Evolutionary conservation across 1,284 basidiomycete genomes (phyloP), one percentile per base, ranked within the genome.

Genomic region (Ganoderma sinense): DNA sequence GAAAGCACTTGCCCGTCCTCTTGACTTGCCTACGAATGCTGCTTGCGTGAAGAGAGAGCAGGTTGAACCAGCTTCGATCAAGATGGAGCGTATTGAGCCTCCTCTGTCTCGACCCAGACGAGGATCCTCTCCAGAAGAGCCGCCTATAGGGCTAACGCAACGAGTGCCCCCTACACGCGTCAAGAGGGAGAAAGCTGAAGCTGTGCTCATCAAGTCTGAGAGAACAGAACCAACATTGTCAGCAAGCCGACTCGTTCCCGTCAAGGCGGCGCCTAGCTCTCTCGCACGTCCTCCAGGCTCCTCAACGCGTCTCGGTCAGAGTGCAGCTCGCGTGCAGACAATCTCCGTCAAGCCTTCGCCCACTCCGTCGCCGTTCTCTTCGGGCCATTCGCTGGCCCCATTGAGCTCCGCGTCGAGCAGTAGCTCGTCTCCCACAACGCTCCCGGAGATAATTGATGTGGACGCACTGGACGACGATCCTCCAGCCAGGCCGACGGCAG

Each of bases 401-500:
- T 64, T 60, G 7, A 45, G 41, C 41, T 41, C 66, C 31, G 31
- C 61, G 20, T 67, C 67, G 10, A 58, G 51, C 43, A 60, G 43
- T 33, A 56, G 23, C 29, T 58, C 62, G 41, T 36, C 62, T 39
- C 43, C 41, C 62, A 62, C 56, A n/a, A 33, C 10, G 3, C 56
- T 20, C 0, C 33, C 39, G 14, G 59, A 61, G 40, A 43, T 61
- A 26, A 61, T 61, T 40, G 59, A 61, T 16, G 40, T 61, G 16
- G 59, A 61, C 29, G 59, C 59, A 2, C 40, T 61, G 20, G 59
- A 61, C n/a, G 40, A 61, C 26, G 58, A 39, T 40, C 59, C 59
- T 61, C 59, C 72, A 8, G 58, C 65, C 36, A 73, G 75, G 48
- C 59, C 74, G 33, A 72, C 71, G 26, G 83, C 84, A 33, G 78